Base-by-base conservation (phyloP, 768 basidiomycete species). In the Boletus tylopilopsis region DNA sequence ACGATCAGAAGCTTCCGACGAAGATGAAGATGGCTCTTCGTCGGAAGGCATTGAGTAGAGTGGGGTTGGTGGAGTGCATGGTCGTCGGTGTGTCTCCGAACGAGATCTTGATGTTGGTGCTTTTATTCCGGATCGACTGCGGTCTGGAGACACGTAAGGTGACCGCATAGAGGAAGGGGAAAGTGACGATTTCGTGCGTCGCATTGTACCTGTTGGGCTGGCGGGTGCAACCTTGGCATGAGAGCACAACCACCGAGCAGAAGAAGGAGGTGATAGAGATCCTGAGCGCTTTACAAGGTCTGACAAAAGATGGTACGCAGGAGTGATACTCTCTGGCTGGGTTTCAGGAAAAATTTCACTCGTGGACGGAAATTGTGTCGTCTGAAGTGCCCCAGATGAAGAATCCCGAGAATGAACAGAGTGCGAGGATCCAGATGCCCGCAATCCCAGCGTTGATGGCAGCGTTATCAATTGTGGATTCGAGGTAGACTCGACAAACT, bases 371-470 rank as follows among this genome's bases (percentile, higher is more conserved):
- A 30, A 33, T 19, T 32, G 52, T n/a, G 23, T 23, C 18, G 50
- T 50, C 23, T 47, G 53, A 27, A 13, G 47, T 42, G 5, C n/a
- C 6, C 18, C 24, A 30, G 43, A 40, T 12, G 29, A 51, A 18
- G 34, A 33, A 4, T 46, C 50, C 42, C 41, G 53, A 42, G 45
- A 50, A 18, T 56, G 54, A 35, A 55, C 45, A 1, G 55, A 48
- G 40, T 69, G 66, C 3, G 42, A 64, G 15, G 72, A 64, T 18
- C 60, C 56, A 38, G 66, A 64, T 16, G 71, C 53, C 38, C 84
- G 79, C 3, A 86, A 59, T 19, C 89, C 88, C 34, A 89, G 71
- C 0, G 88, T 90, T 7, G 85, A 82, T 6, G 88, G 88, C 2
- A 90, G 67, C 11, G 72, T 58, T 40, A 90, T 80, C 8, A 70